phyloP scores from a whole-genome alignment of 176 grass and related monocot genomes.

The Tillandsia leiboldiana region DNA sequence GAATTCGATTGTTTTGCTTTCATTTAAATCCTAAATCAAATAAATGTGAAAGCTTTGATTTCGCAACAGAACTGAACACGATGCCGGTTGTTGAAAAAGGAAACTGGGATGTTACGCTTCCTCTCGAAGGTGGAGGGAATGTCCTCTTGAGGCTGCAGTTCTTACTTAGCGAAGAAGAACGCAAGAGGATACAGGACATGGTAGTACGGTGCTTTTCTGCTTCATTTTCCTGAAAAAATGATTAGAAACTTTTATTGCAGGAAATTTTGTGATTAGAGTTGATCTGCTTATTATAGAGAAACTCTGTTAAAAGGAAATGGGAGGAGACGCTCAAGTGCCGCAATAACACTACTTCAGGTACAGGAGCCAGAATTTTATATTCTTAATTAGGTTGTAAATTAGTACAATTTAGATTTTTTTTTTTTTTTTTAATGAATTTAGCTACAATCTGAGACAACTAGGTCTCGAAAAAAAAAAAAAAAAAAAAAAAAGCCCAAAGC shows the following conservation, averaged over 20 bases:
- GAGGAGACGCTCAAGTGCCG: slow-evolving; percentile 22
- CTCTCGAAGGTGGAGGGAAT: slow-evolving; percentile 23
- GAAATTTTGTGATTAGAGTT: slow-evolving; percentile 6
- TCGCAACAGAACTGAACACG: slow-evolving; percentile 25
- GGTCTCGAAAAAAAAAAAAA: too few relatives aligned
- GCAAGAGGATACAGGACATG: slow-evolving; percentile 27
- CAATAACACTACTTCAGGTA: slow-evolving; percentile 14
- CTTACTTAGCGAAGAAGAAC: slow-evolving; percentile 31
- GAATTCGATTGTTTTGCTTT: neutral
- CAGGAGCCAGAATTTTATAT: neutral
- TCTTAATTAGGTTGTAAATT: neutral
- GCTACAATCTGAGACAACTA: too few relatives aligned
- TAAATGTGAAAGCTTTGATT: neutral
- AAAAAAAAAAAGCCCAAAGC: too few relatives aligned
- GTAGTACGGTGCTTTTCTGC: slow-evolving; percentile 15
- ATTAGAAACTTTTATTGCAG: neutral
- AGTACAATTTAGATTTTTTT: too few relatives aligned
- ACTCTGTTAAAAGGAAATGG: slow-evolving; percentile 29
- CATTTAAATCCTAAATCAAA: neutral
- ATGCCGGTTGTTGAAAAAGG: slow-evolving; percentile 34
- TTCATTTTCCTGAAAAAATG: slow-evolving; percentile 3
- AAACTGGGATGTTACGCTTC: slow-evolving; percentile 17
- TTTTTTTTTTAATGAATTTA: too few relatives aligned
- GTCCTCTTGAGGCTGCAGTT: slow-evolving; percentile 27
- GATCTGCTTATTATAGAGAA: slow-evolving; percentile 30